Conservation (phyloP, 1,284 basidiomycete genomes). For the Austropuccinia psidii region DNA sequence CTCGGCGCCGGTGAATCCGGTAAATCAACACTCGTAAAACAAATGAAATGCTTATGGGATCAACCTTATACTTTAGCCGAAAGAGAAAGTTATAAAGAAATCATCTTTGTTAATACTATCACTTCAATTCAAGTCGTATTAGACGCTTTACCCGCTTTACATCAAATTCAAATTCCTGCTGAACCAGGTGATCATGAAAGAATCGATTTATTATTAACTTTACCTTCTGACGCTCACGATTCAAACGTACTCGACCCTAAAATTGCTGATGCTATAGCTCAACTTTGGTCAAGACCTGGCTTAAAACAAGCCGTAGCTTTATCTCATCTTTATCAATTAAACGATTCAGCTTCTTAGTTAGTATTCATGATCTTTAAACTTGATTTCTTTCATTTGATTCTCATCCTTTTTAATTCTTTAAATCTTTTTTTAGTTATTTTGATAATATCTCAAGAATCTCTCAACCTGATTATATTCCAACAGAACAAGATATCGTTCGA, state of each 20-base stretch:
- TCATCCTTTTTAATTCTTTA: neutral
- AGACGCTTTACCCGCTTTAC: neutral
- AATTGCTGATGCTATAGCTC: neutral
- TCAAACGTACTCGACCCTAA: neutral
- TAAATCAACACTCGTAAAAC: slow-evolving; percentile 75
- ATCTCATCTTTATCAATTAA: slow-evolving; percentile 15
- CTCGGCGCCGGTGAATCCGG: slow-evolving; percentile 89
- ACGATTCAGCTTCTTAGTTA: slow-evolving; percentile 22
- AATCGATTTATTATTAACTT: slow-evolving; percentile 16
- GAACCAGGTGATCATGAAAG: slow-evolving; percentile 1
- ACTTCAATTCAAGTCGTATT: slow-evolving; percentile 30
- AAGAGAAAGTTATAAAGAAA: slow-evolving; percentile 9
- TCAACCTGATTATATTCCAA: slow-evolving; percentile 59
- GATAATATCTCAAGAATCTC: slow-evolving; percentile 71
- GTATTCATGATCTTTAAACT: neutral
- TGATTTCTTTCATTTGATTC: neutral
- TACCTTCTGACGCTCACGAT: slow-evolving; percentile 5
- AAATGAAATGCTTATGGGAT: slow-evolving; percentile 35
- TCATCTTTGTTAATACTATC: slow-evolving; percentile 29
- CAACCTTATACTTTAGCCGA: slow-evolving; percentile 5
- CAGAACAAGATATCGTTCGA: slow-evolving; percentile 57
- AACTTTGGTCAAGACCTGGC: slow-evolving; percentile 9
- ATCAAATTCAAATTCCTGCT: neutral
- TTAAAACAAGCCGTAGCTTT: neutral
- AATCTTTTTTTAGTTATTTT: slow-evolving; percentile 57